These are phyloP conservation scores for Leishmania martiniquensis DNA, from an alignment of 208 protist species.

Conservation along the genomic window DNA sequence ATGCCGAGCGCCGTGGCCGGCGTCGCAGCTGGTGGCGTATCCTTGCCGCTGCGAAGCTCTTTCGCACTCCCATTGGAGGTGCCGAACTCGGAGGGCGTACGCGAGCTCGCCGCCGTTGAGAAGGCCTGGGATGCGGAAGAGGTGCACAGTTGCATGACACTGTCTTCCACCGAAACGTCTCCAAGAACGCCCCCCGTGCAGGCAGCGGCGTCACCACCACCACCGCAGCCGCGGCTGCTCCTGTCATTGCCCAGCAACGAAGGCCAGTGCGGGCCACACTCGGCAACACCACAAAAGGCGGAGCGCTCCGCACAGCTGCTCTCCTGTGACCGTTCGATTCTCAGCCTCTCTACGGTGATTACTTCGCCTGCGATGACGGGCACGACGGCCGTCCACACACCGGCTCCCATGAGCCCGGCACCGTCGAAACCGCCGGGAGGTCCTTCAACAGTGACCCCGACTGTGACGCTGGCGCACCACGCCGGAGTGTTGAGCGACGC, in stretches of 20 bases:
- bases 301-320: neutral
- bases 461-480: neutral
- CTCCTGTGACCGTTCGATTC: neutral
- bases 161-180: constrained; percentile 19
- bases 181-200: neutral
- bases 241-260: constrained; percentile 4
- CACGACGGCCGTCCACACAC: neutral
- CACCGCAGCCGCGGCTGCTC: neutral
- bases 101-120: neutral
- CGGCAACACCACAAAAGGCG: neutral
- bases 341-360: neutral
- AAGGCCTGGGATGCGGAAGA: constrained; percentile 15
- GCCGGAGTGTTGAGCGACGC: neutral
- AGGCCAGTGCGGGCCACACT: neutral
- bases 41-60: neutral
- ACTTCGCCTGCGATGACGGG: neutral
- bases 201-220: neutral
- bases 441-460: neutral
- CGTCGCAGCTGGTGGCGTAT: neutral
- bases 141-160: constrained; percentile 27
- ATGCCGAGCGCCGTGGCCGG: neutral
- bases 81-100: neutral
- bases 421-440: constrained; percentile 1
- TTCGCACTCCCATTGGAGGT: neutral
- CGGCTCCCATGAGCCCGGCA: neutral